Conservation (phyloP, 441 rosid species). For the Populus hybrid region DNA sequence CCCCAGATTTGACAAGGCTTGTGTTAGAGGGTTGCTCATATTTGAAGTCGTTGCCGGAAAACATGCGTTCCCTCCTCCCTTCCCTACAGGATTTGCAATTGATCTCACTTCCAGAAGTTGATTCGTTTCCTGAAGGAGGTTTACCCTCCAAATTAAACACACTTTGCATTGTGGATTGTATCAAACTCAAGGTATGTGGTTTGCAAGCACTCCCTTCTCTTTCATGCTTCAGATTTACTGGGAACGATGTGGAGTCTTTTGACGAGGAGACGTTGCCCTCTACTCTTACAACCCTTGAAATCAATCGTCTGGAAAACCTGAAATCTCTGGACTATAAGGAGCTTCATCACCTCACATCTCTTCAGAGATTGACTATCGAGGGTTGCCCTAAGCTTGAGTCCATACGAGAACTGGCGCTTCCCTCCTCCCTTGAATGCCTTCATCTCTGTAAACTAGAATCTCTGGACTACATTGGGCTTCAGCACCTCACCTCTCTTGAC, state of each 20-base stretch:
- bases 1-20: too few species aligned
- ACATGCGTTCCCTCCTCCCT: neutral
- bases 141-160: too few species aligned
- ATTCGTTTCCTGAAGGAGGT: neutral
- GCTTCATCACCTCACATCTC: conserved; percentile 25
- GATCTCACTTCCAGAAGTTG: neutral
- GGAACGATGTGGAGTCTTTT: conserved; percentile 4
- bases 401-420: neutral
- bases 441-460: neutral
- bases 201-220: neutral
- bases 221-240: conserved; percentile 9
- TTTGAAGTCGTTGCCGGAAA: too few species aligned
- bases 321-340: conserved; percentile 18
- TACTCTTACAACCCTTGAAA: conserved; percentile 4
- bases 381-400: conserved; percentile 4
- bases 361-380: conserved; percentile 22
- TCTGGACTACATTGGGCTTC: neutral
- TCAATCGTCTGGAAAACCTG: conserved; percentile 20
- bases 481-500: neutral
- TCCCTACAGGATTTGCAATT: conserved; percentile 5
- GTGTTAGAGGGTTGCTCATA: too few species aligned
- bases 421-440: neutral
- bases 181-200: too few species aligned
- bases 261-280: conserved; percentile 10
- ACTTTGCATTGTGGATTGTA: too few species aligned